These are phyloP conservation scores for Coemansia sp. DNA, from an alignment of 192 early-diverging fungal genomes.

Conservation along the genomic window DNA sequence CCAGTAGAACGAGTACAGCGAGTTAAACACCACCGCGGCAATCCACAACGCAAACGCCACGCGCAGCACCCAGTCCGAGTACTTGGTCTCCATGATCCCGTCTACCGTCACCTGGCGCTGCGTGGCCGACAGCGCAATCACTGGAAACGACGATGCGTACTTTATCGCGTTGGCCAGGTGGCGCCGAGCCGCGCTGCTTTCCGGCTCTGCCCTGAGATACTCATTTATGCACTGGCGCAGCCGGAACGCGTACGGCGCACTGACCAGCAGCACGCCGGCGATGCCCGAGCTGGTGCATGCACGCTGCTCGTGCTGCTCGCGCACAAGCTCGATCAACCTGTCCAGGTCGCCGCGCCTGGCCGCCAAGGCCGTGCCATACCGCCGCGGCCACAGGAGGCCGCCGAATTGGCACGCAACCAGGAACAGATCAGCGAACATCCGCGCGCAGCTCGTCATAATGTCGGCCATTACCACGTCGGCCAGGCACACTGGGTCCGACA, in stretches of 20 bases:
- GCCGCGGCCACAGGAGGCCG: slow-evolving; percentile 36
- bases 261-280: slow-evolving; percentile 24
- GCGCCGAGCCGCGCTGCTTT: slow-evolving; percentile 48
- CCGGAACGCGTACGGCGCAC: slow-evolving; percentile 44
- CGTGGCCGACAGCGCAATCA: slow-evolving; percentile 41
- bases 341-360: background rate
- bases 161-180: slow-evolving; percentile 92
- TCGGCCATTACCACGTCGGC: slow-evolving; percentile 89
- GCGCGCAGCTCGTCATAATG: slow-evolving; percentile 90
- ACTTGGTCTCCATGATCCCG: slow-evolving; percentile 18
- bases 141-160: slow-evolving; percentile 68
- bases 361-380: background rate
- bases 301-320: background rate
- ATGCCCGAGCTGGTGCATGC: slow-evolving; percentile 17
- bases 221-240: slow-evolving; percentile 53
- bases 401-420: slow-evolving; percentile 58
- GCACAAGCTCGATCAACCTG: slow-evolving; percentile 6
- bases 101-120: slow-evolving; percentile 20
- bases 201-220: slow-evolving; percentile 21
- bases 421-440: slow-evolving; percentile 76
- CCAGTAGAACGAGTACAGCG: slow-evolving; percentile 94
- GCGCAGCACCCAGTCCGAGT: slow-evolving; percentile 22
- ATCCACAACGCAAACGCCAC: slow-evolving; percentile 53
- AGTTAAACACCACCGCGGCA: slow-evolving; percentile 74
- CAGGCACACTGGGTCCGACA: slow-evolving; percentile 55